Base-by-base conservation (phyloP, 2,329 filamentous ascomycete genomes). In the Apiospora phragmitis region DNA sequence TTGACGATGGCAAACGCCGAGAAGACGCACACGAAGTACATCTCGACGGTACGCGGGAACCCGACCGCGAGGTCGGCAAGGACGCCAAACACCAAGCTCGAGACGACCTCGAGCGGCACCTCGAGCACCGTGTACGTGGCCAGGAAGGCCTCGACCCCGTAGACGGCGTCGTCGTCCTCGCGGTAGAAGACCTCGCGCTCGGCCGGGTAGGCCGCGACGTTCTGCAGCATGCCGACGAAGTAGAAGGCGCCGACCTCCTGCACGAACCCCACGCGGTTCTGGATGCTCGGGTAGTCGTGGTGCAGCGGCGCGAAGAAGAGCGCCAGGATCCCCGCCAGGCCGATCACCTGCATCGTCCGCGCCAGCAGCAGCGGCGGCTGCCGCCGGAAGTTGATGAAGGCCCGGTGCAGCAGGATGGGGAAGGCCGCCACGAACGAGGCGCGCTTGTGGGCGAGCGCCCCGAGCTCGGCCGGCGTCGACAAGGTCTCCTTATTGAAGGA, bases 161-260 rank as follows among this genome's bases (percentile, higher is more conserved):
- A 95, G 2, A 92, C 90, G 8, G 88, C 87, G 78, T 95, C 93
- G 72, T 91, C 91, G 75, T 93, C 88, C 80, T 95, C 93, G 74
- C 91, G 88, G 77, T 94, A 93, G 78, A 94, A 94, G 0, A 94
- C 92, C 70, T 93, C 91, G 4, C 91, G 86, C 77, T 94, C 92
- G 51, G 83, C 83, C 0, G 92, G 92, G 76, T 94, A 94, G 9
- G 93, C 86, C 3, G 92, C 91, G 4, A 94, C 90, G 76, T 94
- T 94, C 79, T 94, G 92, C 16, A 94, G 85, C 92, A 94, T 94
- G 38, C 92, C 92, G 1, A 93, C 88, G 74, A 93, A 93, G 79
- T 93, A 92, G 45, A 93, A 88, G 0, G 92, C 90, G 1, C 90
- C 88, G 41, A 94, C 86, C 77, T 94, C 89, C 73, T 94, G 90